Base-by-base conservation (phyloP, 768 basidiomycete species). In the Tephrocybe sp. region DNA sequence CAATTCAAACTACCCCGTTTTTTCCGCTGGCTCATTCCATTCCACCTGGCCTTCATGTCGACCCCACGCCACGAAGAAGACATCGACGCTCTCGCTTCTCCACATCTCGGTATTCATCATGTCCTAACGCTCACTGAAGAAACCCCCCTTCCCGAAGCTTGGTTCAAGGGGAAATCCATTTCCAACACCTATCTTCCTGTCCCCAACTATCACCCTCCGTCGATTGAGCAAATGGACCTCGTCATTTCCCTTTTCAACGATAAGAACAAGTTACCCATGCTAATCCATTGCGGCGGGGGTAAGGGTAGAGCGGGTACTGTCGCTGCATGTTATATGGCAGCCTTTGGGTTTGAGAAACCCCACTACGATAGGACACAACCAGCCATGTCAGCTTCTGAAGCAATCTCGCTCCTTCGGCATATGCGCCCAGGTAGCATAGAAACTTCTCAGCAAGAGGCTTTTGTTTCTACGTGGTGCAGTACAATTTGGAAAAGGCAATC, bases 271-370 rank as follows among this genome's bases (percentile, higher is more conserved):
- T 60, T 75, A 1, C 80, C 82, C 0, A 54, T 81, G 7, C 64
- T 84, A 12, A 65, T 84, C 2, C 82, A 84, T 52, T 84, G 82
- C 56, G 82, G 79, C 3, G 82, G 80, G 5, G 83, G 82, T 2
- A 82, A 81, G 53, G 82, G 82, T 0, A 73, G 81, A 9, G 80
- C 82, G 19, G 82, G 83, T 13, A 82, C 79, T 1, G 78, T 83
- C 0, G 75, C 77, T 4, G 83, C 82, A 0, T 82, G 81, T 53
- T 82, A 80, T 54, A 66, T 85, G 40, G 73, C 73, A 22, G 80
- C 80, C 0, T 80, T 71, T 57, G 80, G 82, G 1, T 83, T 82
- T 62, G 60, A 62, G 12, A 66, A 62, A 27, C 75, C 76, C n/a
- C 56, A 61, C n/a, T 54, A 58, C n/a, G 41, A 59, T 22, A 71